Base-by-base conservation (phyloP, 495 filamentous ascomycete species). In the Trichoderma reesei region DNA sequence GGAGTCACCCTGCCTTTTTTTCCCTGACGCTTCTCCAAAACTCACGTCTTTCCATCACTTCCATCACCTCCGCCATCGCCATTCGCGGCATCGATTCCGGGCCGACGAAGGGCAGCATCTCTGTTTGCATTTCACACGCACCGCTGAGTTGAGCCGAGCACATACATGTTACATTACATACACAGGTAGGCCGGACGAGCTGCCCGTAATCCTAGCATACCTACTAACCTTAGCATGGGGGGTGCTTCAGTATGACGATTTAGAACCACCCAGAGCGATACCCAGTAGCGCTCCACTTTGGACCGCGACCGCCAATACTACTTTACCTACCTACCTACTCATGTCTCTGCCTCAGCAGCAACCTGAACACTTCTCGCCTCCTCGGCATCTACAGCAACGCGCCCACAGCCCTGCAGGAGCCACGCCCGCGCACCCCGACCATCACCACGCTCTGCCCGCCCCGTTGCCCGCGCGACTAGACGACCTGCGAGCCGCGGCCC, bases 401-500 rank as follows among this genome's bases (percentile, higher is more conserved):
- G 20, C 51, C 34, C 26, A 20, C 11, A 56, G 51, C 26, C 34
- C 34, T 10, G 34, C 20, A 14, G 51, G 34, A 6, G 51, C 11
- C 10, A 31, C 51, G 18, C 20, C 20, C 26, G 5, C 51, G 5
- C 51, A 3, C 14, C 20, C 13, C 51, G 26, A 56, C 51, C 16
- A 5, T n/a, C 51, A 36, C 9, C 20, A 56, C 11, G 5, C 31
- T 31, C 51, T 56, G 10, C 31, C 16, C 26, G 8, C 51, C 20
- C 51, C 51, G 51, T 56, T 34, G 51, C 51, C 51, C 51, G 51
- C 51, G 51, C 51, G 26, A 34, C 31, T 34, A 56, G 51, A 33
- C 26, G 26, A 56, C 26, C 26, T 56, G 26, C 51, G 51, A 56
- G 51, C 51, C 31, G 51, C 51, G 51, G 51, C 51, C 34, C 51